These are phyloP conservation scores for Chaetomium strumarium DNA, from an alignment of 2,329 filamentous ascomycete species.

Conservation along the genomic window DNA sequence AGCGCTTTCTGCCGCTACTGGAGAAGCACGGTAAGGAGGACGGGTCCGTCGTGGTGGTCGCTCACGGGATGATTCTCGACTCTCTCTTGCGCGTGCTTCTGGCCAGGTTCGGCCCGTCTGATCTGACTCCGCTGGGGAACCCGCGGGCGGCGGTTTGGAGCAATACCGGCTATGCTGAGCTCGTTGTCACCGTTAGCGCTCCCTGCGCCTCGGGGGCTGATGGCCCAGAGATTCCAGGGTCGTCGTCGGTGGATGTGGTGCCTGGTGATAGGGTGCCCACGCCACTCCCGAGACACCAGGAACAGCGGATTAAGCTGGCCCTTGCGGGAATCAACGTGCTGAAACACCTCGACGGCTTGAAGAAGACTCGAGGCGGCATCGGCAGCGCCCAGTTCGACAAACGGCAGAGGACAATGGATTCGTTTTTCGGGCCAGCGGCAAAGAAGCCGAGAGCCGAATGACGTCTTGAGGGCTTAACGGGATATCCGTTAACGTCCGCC, in stretches of 20 bases:
- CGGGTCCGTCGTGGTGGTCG: constrained; percentile 59
- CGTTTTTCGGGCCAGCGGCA: constrained; percentile 55
- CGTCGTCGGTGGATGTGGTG: not conserved
- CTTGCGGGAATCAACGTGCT: constrained; percentile 62
- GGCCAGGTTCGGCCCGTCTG: constrained; percentile 40
- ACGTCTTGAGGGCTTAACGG: constrained; percentile 13
- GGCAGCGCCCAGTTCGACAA: constrained; percentile 71
- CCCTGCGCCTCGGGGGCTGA: not conserved
- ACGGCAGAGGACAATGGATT: constrained; percentile 67
- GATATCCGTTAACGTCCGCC: not conserved
- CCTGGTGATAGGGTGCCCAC: constrained; percentile 13
- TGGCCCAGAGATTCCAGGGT: not conserved
- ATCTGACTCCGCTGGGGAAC: constrained; percentile 19
- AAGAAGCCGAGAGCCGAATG: constrained; percentile 45
- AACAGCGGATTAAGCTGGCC: constrained; percentile 25
- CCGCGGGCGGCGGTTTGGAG: constrained; percentile 37
- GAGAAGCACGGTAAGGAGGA: constrained; percentile 18
- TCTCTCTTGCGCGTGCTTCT: constrained; percentile 61
- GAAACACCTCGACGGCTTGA: constrained; percentile 66
- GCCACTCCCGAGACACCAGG: not conserved
- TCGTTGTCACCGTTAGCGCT: constrained; percentile 8
- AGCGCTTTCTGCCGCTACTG: constrained; percentile 52
- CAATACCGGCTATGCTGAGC: constrained; percentile 47
- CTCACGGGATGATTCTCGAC: constrained; percentile 76
- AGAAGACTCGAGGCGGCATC: constrained; percentile 75